These are phyloP conservation scores for Rhinocladiella mackenziei DNA, from an alignment of 2,329 filamentous ascomycete species.

Conservation along the genomic window DNA sequence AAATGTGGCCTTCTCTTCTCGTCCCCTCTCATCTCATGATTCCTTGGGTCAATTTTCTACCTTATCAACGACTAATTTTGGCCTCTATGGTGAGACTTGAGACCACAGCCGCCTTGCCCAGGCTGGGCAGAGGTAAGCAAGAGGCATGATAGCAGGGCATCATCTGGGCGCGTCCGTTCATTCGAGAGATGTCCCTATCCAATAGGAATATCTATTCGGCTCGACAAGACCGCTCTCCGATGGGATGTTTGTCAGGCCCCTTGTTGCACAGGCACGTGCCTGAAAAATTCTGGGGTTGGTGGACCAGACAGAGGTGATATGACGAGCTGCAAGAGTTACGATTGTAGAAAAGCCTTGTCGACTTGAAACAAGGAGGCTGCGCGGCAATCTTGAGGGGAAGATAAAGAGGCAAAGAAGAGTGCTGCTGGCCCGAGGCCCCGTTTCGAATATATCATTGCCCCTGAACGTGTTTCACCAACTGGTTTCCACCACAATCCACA, in stretches of 20 bases:
- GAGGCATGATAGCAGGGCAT: too few relatives aligned
- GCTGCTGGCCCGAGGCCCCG: neutral
- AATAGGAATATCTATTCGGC: conserved; percentile 8
- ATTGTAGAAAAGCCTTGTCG: conserved; percentile 14
- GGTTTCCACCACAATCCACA: conserved; percentile 4
- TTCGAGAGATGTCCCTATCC: neutral
- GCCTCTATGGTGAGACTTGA: too few relatives aligned
- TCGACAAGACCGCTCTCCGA: conserved; percentile 5
- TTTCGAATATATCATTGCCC: conserved; percentile 5
- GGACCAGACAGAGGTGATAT: neutral
- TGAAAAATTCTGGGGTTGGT: neutral
- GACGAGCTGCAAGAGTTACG: neutral
- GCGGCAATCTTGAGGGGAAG: conserved; percentile 14
- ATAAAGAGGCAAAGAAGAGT: conserved; percentile 1
- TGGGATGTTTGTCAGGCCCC: neutral
- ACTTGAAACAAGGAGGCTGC: conserved; percentile 23
- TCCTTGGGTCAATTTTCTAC: too few relatives aligned
- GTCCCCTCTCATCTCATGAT: neutral
- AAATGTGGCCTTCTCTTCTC: too few relatives aligned
- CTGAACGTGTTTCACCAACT: conserved; percentile 22
- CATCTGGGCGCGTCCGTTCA: too few relatives aligned
- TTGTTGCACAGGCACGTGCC: conserved; percentile 6
- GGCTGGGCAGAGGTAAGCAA: too few relatives aligned
- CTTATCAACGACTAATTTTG: too few relatives aligned
- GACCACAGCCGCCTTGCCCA: too few relatives aligned